Base-by-base conservation (phyloP, 768 basidiomycete species). In the Trametes meyenii region DNA sequence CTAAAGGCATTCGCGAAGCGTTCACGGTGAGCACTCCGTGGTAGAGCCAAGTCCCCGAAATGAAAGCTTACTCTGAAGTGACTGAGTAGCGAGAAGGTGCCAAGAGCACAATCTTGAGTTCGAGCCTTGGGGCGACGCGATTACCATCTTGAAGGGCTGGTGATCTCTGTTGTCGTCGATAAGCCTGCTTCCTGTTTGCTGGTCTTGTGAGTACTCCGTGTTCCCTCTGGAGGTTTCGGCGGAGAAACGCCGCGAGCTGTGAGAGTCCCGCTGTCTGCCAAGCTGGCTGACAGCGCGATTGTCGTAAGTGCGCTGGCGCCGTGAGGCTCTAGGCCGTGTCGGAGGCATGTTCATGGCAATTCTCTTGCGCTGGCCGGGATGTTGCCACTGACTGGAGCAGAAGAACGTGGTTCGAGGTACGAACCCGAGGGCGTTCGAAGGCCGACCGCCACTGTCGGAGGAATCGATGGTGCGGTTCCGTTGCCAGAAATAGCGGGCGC, bases 381-480 rank as follows among this genome's bases (percentile, higher is more conserved):
- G 33, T 44, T 13, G 4, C 13, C 40, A 3, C 13, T 42, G 40
- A n/a, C 10, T 1, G 17, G 45, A 14, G 6, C 33, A 58, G 21
- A 39, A 38, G 48, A n/a, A 26, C 29, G 23, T 23, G 14, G 33
- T 14, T 23, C 44, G 11, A 12, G 17, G 29, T 33, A 33, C 29
- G 29, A 36, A 51, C 11, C 35, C 19, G 24, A n/a, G 2, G 49
- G 36, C 12, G 19, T 6, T 10, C 10, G 36, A 19, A n/a, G 19
- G n/a, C 19, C 51, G n/a, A 23, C 40, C 57, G 57, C 49, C 8
- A 24, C 23, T 49, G 24, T 39, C 49, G 49, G 49, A 58, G 48
- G 19, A 14, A 16, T n/a, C 46, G 23, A 19, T 50, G 14, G 24
- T n/a, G 57, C 38, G 39, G 49, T 36, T 6, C 16, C 35, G n/a